Percentiles rank a stretch among this genome's conserved stretches.
phyloP scores from a whole-genome alignment of 2,329 filamentous ascomycete genomes.

The Scedosporium apiospermum region DNA sequence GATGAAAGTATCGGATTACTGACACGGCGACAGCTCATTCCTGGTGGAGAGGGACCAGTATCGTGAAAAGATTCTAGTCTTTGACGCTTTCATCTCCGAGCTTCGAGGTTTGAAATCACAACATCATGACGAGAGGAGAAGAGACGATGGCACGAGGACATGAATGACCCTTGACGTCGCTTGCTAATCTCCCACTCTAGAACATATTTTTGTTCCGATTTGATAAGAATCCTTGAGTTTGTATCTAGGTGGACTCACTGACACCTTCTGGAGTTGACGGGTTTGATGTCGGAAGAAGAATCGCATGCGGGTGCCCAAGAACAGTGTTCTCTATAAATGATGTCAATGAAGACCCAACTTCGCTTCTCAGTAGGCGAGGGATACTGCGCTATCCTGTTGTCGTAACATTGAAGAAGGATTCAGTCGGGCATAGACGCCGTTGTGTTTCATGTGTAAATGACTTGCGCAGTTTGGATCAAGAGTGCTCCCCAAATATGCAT shows the following conservation, averaged over 20 bases:
- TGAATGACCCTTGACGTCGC: neutral
- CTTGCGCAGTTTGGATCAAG: too few species aligned
- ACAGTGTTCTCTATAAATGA: too few species aligned
- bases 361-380: too few species aligned
- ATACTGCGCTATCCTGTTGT: too few species aligned
- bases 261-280: too few species aligned
- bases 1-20: neutral
- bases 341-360: too few species aligned
- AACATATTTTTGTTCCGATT: neutral
- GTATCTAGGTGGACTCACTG: neutral
- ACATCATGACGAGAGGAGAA: neutral
- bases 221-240: neutral
- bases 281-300: too few species aligned
- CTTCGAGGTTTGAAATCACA: neutral
- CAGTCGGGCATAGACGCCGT: too few species aligned
- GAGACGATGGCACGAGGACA: neutral
- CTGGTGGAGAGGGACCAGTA: conserved; percentile 63
- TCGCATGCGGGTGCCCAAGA: too few species aligned
- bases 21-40: conserved; percentile 53
- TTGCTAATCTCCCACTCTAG: neutral
- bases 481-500: too few species aligned
- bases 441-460: too few species aligned
- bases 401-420: too few species aligned
- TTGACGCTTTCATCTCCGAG: neutral
- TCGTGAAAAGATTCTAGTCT: conserved; percentile 11